Conservation (phyloP, 208 protist species). For the Leishmania turanica region DNA sequence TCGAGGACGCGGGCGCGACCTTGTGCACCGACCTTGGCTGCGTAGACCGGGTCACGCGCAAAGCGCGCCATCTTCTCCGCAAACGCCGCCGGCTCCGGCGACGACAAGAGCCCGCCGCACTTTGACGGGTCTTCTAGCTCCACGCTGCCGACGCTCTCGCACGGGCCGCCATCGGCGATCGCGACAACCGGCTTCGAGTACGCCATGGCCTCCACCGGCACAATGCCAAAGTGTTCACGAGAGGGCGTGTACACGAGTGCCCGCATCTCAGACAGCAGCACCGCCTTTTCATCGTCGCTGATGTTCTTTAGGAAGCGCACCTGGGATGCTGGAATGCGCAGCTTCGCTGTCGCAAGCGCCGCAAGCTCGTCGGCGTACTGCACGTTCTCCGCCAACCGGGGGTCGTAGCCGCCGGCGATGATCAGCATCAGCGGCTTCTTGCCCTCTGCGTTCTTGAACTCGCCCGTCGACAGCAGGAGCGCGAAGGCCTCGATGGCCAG, state of each 20-base stretch:
- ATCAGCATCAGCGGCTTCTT: conserved; percentile 55
- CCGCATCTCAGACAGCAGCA: conserved; percentile 70
- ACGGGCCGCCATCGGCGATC: conserved; percentile 91
- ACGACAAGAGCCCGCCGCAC: conserved; percentile 59
- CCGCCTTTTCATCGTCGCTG: conserved; percentile 60
- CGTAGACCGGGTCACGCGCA: conserved; percentile 29
- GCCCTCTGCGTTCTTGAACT: conserved; percentile 15
- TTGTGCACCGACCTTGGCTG: conserved; percentile 42
- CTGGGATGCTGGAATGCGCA: conserved; percentile 24
- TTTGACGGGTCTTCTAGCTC: conserved; percentile 28
- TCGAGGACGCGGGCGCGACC: conserved; percentile 40
- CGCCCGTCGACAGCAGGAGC: conserved; percentile 32
- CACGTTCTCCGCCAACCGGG: conserved; percentile 79
- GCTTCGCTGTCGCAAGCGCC: conserved; percentile 35
- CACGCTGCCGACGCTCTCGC: conserved; percentile 73
- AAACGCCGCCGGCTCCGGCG: conserved; percentile 62
- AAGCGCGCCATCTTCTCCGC: conserved; percentile 57
- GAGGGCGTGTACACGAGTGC: conserved; percentile 95
- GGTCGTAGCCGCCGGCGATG: conserved; percentile 90
- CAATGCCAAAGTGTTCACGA: conserved; percentile 97
- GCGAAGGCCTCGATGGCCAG: conserved; percentile 91
- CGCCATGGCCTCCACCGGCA: conserved; percentile 87
- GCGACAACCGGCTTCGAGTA: conserved; percentile 88
- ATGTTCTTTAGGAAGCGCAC: conserved; percentile 89
- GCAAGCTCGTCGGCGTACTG: conserved; percentile 79